phyloP scores from a whole-genome alignment of 768 basidiomycete species.

The Phanerochaete sordida region DNA sequence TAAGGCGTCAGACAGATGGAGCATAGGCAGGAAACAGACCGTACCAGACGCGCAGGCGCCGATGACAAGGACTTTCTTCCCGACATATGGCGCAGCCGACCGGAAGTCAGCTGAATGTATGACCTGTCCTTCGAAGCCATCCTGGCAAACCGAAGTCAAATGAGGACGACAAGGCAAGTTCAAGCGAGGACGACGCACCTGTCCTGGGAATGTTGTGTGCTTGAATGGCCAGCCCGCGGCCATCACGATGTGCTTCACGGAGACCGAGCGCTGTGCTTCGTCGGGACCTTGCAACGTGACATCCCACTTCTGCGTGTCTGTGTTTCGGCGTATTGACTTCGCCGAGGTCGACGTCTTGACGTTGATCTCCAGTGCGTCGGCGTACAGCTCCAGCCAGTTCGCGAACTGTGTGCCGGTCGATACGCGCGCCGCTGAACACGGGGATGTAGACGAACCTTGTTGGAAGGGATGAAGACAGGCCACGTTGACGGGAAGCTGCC shows the following conservation, averaged over 20 bases:
- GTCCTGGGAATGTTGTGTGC: background rate
- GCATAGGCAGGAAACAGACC: background rate
- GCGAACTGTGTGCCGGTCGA: conserved; percentile 41
- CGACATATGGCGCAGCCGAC: conserved; percentile 48
- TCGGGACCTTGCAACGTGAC: conserved; percentile 31
- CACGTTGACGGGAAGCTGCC: conserved; percentile 21
- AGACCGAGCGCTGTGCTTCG: conserved; percentile 26
- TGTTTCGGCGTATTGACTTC: conserved; percentile 34
- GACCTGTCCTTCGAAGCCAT: conserved; percentile 58
- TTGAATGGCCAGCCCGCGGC: conserved; percentile 26
- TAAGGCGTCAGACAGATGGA: background rate
- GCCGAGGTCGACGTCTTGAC: conserved; percentile 55
- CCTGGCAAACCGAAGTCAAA: too few relatives aligned
- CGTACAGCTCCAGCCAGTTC: conserved; percentile 65
- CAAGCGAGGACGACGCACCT: background rate
- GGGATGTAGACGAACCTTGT: background rate
- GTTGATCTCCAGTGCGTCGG: conserved; percentile 54
- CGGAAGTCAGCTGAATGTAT: conserved; percentile 57
- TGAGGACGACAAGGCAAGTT: too few relatives aligned
- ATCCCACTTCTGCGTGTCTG: conserved; percentile 23
- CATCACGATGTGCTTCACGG: conserved; percentile 31
- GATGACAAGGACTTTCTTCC: conserved; percentile 69
- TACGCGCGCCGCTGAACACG: background rate
- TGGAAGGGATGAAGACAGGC: conserved; percentile 27
- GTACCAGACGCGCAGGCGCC: conserved; percentile 28